phyloP scores from a whole-genome alignment of 2,329 filamentous ascomycete genomes.

The Penicillium griseofulvum region DNA sequence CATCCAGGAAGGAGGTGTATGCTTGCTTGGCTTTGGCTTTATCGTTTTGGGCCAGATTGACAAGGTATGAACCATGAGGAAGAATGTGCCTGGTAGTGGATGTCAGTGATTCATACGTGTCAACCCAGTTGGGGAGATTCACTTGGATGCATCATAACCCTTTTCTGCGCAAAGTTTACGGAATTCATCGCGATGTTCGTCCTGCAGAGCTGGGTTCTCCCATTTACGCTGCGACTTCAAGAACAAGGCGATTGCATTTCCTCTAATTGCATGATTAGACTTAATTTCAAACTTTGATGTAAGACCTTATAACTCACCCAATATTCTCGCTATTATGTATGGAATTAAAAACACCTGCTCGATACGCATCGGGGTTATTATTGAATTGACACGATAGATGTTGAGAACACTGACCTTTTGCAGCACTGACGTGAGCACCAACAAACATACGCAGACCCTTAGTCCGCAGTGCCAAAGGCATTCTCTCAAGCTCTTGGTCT shows the following conservation, averaged over 20 bases:
- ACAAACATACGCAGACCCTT: constrained; percentile 74
- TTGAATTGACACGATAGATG: not conserved
- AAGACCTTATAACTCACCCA: constrained; percentile 46
- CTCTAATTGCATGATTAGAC: constrained; percentile 47
- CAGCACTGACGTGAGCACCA: constrained; percentile 86
- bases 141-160: constrained; percentile 65
- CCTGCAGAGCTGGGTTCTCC: constrained; percentile 73
- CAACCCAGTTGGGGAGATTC: not conserved
- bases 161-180: constrained; percentile 65
- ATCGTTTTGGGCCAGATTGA: constrained; percentile 89
- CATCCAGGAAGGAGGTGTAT: constrained; percentile 81
- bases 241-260: constrained; percentile 91
- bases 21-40: constrained; percentile 77
- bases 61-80: constrained; percentile 92
- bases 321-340: constrained; percentile 75
- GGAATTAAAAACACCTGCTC: constrained; percentile 79
- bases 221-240: constrained; percentile 96
- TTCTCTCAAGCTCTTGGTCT: constrained; percentile 55
- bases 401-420: constrained; percentile 63
- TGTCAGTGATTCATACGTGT: constrained; percentile 7
- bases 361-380: constrained; percentile 7
- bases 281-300: not conserved
- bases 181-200: constrained; percentile 68
- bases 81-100: constrained; percentile 63
- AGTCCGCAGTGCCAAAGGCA: constrained; percentile 68